Percentiles rank a stretch among this genome's conserved stretches.
These are phyloP conservation scores for Globisporangium splendens DNA, from an alignment of 352 stramenopile genomes.

Conservation along the genomic window DNA sequence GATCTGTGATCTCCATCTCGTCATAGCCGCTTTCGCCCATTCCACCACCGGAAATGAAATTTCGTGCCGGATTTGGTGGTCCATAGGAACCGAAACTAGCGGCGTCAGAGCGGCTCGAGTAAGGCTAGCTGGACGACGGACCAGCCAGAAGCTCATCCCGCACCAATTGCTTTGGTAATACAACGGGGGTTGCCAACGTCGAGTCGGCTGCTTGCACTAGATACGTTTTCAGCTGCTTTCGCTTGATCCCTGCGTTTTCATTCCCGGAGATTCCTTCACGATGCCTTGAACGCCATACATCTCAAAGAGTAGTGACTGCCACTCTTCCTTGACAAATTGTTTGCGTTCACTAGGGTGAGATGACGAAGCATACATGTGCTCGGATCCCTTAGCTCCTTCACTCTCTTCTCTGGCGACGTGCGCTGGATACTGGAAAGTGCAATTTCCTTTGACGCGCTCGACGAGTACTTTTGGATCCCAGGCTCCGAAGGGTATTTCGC, in stretches of 20 bases:
- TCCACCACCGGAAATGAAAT: not conserved
- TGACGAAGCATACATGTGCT: constrained; percentile 9
- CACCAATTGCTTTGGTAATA: constrained; percentile 25
- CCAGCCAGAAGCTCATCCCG: constrained; percentile 20
- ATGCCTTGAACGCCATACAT: constrained; percentile 47
- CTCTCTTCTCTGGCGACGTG: constrained; percentile 22
- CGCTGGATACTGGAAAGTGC: constrained; percentile 45
- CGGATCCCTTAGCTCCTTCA: constrained; percentile 18
- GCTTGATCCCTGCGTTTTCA: constrained; percentile 37
- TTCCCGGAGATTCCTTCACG: constrained; percentile 4
- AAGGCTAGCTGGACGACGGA: constrained; percentile 17
- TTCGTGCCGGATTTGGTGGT: constrained; percentile 7
- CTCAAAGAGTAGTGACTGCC: constrained; percentile 56
- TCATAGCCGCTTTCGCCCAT: not conserved
- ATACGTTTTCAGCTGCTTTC: constrained; percentile 52
- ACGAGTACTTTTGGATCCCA: constrained; percentile 65
- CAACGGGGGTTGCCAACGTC: constrained; percentile 25
- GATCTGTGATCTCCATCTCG: constrained; percentile 1
- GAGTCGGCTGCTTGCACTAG: constrained; percentile 31
- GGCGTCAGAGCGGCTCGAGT: constrained; percentile 21
- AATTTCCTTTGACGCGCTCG: constrained; percentile 55
- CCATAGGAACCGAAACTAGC: constrained; percentile 11
- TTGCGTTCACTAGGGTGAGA: constrained; percentile 20
- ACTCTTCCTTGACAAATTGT: constrained; percentile 43
- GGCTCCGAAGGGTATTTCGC: constrained; percentile 64